A percentile compares a stretch with the other conserved stretches of the same genome.
Conservation (phyloP, 2,329 filamentous ascomycete genomes). For the Boeremia exigua region DNA sequence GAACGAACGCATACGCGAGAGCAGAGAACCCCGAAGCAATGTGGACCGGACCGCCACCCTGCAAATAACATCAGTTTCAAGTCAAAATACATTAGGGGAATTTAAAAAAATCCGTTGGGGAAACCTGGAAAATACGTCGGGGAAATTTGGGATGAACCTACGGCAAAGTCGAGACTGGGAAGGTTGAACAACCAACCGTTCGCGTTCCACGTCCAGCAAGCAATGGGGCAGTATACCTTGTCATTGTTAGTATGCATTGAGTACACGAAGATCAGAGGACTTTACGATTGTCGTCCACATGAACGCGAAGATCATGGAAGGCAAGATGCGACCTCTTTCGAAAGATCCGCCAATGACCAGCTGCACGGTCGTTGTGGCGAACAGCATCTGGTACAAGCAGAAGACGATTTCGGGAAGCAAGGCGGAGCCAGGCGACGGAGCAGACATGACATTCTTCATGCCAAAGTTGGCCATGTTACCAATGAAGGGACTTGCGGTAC, state of each 20-base stretch:
- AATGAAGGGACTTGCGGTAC: constrained; percentile 67
- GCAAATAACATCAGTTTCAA: not conserved
- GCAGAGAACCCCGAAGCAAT: constrained; percentile 68
- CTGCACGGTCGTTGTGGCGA: constrained; percentile 67
- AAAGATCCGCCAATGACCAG: constrained; percentile 71
- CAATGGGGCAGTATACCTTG: constrained; percentile 64
- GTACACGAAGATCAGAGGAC: no score
- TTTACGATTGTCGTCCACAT: constrained; percentile 65
- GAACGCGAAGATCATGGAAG: constrained; percentile 68
- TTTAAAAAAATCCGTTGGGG: no score
- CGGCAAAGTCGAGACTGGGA: constrained; percentile 65
- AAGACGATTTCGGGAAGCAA: constrained; percentile 70
- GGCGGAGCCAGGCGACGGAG: constrained; percentile 64
- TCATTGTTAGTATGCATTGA: no score
- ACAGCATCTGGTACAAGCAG: constrained; percentile 69
- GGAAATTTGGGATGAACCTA: not conserved
- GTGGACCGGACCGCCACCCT: constrained; percentile 66
- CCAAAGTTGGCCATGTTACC: constrained; percentile 68
- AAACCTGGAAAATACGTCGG: not conserved
- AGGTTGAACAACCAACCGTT: constrained; percentile 69
- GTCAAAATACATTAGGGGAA: not conserved
- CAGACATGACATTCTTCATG: constrained; percentile 65
- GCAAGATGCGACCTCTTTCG: constrained; percentile 67
- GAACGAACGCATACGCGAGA: constrained; percentile 67
- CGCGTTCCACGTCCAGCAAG: constrained; percentile 72